Conservation (phyloP, 2,329 filamentous ascomycete genomes). For the Tothia fuscella region DNA sequence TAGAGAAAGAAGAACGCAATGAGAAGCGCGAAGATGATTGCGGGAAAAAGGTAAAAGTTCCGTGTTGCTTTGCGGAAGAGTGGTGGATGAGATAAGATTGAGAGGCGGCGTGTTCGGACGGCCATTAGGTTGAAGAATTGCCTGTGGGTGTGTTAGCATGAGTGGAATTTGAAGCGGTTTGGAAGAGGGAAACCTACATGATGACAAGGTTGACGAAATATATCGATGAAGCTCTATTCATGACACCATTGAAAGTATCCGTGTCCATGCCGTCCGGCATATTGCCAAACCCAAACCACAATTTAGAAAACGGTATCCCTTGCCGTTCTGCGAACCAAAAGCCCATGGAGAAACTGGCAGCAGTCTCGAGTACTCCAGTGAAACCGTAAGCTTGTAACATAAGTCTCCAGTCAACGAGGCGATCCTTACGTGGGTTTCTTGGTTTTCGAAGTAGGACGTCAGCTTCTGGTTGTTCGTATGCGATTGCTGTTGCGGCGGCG, state of each 20-base stretch:
- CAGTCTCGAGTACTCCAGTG: slow-evolving; percentile 44
- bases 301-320: slow-evolving; percentile 54
- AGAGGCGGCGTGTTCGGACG: slow-evolving; percentile 46
- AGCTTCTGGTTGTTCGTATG: slow-evolving; percentile 65
- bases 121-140: slow-evolving; percentile 68
- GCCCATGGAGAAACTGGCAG: slow-evolving; percentile 31
- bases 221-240: slow-evolving; percentile 57
- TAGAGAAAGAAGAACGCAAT: slow-evolving; percentile 59
- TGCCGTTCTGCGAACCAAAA: slow-evolving; percentile 33
- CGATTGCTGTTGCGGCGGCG: slow-evolving; percentile 57
- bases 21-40: slow-evolving; percentile 54
- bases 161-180: not conserved
- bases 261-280: slow-evolving; percentile 35
- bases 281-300: slow-evolving; percentile 56
- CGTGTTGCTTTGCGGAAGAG: slow-evolving; percentile 51
- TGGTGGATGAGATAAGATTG: slow-evolving; percentile 62
- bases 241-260: slow-evolving; percentile 41
- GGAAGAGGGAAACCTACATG: slow-evolving; percentile 41
- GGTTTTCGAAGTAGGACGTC: slow-evolving; percentile 60
- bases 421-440: slow-evolving; percentile 55
- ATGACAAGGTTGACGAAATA: slow-evolving; percentile 74
- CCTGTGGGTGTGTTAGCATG: slow-evolving; percentile 21
- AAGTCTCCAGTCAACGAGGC: slow-evolving; percentile 61
- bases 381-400: slow-evolving; percentile 62
- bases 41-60: slow-evolving; percentile 58